Evolutionary conservation across 805 yeast species (phyloP).

Genomic region (Starmerella ratchasimensis): DNA sequence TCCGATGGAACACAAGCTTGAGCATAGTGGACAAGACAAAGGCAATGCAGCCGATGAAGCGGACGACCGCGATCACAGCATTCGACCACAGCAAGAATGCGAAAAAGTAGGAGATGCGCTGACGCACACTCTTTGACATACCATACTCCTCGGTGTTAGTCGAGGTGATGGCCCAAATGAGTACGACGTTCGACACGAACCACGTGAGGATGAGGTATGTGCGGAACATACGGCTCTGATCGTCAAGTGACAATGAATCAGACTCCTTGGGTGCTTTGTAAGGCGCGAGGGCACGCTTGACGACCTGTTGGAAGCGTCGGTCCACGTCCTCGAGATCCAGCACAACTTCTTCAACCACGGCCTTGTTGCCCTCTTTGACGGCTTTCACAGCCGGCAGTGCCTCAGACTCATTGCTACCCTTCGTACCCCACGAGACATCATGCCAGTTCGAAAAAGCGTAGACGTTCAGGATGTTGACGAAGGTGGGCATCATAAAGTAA

Average conservation of each 20-base stretch:
- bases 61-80: conserved; percentile 44
- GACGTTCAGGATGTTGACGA: conserved; percentile 39
- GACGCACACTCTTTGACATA: conserved; percentile 28
- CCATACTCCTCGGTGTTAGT: conserved; percentile 26
- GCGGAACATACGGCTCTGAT: conserved; percentile 30
- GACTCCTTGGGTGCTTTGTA: conserved; percentile 29
- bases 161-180: conserved; percentile 29
- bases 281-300: conserved; percentile 40
- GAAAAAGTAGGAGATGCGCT: conserved; percentile 28
- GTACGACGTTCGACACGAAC: conserved; percentile 29
- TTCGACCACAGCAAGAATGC: conserved; percentile 47
- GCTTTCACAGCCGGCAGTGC: conserved; percentile 40
- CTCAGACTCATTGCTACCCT: conserved; percentile 43
- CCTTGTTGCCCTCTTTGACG: conserved; percentile 39
- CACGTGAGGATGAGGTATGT: conserved; percentile 30
- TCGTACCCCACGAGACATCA: conserved; percentile 66
- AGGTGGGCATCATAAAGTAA: conserved; percentile 27
- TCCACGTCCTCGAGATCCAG: conserved; percentile 40
- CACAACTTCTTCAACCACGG: conserved; percentile 40
- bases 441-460: conserved; percentile 61
- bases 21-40: conserved; percentile 29
- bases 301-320: conserved; percentile 34
- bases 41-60: conserved; percentile 40
- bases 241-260: conserved; percentile 23
- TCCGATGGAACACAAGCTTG: conserved; percentile 13